Conservation (phyloP, 1,139 yeast genomes). For the Waltiozyma sp. region DNA sequence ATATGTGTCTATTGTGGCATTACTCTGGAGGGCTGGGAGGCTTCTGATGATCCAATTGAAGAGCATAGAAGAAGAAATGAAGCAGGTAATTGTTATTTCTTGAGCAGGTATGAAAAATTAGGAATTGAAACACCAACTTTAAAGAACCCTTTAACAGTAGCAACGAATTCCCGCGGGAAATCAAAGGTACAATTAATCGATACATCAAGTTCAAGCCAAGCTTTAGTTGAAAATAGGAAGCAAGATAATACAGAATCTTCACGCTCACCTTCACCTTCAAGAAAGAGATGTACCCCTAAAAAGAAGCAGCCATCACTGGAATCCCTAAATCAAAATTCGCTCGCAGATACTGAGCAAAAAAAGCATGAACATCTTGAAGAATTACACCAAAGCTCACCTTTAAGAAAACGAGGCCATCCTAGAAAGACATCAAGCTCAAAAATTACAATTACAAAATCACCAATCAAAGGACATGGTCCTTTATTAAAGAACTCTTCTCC, state of each 20-base stretch:
- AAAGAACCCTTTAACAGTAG: background rate
- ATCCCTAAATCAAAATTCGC: no score
- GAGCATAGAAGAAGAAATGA: conserved; percentile 39
- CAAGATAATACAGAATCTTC: background rate
- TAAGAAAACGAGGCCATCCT: background rate
- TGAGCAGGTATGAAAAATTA: conserved; percentile 11
- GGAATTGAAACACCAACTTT: background rate
- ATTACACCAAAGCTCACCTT: background rate
- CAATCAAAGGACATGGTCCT: background rate
- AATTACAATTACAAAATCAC: background rate
- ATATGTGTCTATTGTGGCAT: conserved; percentile 64
- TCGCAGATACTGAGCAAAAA: no score
- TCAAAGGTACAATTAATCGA: background rate
- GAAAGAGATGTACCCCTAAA: no score
- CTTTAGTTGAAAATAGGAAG: no score
- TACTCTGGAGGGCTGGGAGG: conserved; percentile 64
- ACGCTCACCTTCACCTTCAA: no score
- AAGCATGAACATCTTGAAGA: no score
- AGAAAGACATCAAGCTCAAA: background rate
- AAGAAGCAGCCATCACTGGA: no score
- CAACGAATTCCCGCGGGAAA: background rate
- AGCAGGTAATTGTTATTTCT: conserved; percentile 39
- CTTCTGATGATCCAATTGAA: conserved; percentile 47
- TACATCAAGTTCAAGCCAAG: background rate
- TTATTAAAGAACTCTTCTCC: background rate